Conservation (phyloP, 441 rosid species). For the Isatis lusitanica region DNA sequence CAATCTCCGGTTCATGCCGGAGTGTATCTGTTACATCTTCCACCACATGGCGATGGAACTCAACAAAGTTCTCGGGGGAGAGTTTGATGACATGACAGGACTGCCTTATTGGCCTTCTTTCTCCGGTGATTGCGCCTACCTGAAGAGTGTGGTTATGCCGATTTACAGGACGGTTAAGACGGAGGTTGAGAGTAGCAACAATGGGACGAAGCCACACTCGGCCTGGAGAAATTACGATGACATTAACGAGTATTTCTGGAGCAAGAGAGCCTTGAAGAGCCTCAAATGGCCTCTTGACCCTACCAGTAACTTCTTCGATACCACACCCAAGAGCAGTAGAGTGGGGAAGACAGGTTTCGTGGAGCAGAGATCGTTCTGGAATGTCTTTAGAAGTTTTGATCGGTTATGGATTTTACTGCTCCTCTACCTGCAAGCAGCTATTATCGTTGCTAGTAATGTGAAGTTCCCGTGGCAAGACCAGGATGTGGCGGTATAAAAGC, state of each 20-base stretch:
- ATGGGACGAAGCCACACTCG: conserved; percentile 65
- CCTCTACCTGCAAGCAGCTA: conserved; percentile 60
- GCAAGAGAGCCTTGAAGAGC: conserved; percentile 60
- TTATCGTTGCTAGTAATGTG: conserved; percentile 49
- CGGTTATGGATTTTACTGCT: conserved; percentile 56
- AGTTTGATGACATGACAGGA: conserved; percentile 60
- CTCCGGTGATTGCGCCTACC: conserved; percentile 59
- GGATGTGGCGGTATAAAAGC: conserved; percentile 45
- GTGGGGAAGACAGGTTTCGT: conserved; percentile 77
- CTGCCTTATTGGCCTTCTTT: conserved; percentile 53
- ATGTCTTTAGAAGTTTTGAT: conserved; percentile 66
- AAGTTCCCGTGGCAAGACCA: conserved; percentile 46
- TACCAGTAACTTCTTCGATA: conserved; percentile 46
- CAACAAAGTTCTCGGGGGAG: conserved; percentile 52
- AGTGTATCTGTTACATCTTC: conserved; percentile 61
- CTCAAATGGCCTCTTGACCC: conserved; percentile 61
- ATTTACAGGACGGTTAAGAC: conserved; percentile 51
- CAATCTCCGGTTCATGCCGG: conserved; percentile 60
- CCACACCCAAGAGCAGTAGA: conserved; percentile 41
- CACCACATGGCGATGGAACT: conserved; percentile 72
- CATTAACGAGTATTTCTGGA: conserved; percentile 73
- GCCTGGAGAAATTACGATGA: conserved; percentile 79
- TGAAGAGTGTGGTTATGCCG: conserved; percentile 59
- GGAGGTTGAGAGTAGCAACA: conserved; percentile 60
- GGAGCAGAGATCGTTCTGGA: conserved; percentile 74